Conservation (phyloP, 2,329 filamentous ascomycete species). For the Cercospora zeae-maydis region DNA sequence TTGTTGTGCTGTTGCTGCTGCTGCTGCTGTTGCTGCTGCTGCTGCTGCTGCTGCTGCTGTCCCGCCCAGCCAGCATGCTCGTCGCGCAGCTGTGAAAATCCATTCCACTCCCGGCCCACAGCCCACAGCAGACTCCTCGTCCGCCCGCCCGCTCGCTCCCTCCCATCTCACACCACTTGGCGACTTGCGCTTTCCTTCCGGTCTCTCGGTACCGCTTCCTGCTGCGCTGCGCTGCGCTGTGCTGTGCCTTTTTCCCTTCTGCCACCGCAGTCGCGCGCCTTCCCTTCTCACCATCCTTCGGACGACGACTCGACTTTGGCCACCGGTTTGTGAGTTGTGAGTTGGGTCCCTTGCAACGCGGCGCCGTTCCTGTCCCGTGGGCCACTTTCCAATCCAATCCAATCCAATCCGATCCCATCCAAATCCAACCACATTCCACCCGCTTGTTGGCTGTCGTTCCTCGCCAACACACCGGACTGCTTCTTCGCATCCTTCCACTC, state of each 20-base stretch:
- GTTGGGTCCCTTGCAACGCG: slow-evolving; percentile 12
- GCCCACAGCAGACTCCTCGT: no score
- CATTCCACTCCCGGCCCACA: no score
- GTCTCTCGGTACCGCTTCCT: not conserved
- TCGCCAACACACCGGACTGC: slow-evolving; percentile 18
- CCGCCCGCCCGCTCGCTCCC: no score
- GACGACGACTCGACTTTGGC: not conserved
- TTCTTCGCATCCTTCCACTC: slow-evolving; percentile 8
- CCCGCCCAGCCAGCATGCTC: no score
- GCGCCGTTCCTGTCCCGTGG: slow-evolving; percentile 8
- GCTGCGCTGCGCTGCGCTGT: not conserved
- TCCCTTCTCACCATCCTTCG: not conserved
- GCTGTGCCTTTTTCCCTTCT: not conserved
- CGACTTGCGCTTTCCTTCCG: not conserved
- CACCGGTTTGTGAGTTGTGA: slow-evolving; percentile 5
- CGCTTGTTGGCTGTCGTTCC: not conserved
- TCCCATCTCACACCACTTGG: no score
- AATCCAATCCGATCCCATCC: no score
- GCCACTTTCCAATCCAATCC: no score
- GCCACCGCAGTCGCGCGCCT: not conserved
- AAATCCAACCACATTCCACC: slow-evolving; percentile 8
- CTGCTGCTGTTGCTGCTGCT: no score
- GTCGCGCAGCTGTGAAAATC: no score
- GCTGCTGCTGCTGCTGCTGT: no score
- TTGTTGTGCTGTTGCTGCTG: no score